These are phyloP conservation scores for Sclerotinia glacialis DNA, from an alignment of 2,329 filamentous ascomycete genomes.

Conservation along the genomic window DNA sequence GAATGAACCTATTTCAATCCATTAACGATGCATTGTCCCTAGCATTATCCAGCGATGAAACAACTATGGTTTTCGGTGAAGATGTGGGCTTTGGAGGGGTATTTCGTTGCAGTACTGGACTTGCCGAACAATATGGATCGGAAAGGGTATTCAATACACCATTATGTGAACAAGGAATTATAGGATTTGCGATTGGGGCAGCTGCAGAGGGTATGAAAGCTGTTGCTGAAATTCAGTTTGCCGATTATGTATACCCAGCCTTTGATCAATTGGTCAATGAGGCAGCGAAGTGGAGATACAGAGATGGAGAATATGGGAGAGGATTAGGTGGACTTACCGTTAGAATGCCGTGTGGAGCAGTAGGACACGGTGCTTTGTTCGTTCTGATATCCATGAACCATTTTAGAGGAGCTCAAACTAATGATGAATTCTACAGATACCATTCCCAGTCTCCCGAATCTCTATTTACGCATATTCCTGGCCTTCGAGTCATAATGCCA, in stretches of 20 bases:
- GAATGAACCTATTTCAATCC: slow-evolving; percentile 90
- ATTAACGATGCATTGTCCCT: slow-evolving; percentile 86
- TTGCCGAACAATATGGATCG: slow-evolving; percentile 81
- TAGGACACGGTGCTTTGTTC: slow-evolving; percentile 68
- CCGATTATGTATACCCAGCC: slow-evolving; percentile 73
- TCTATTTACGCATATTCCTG: slow-evolving; percentile 69
- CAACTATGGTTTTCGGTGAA: slow-evolving; percentile 89
- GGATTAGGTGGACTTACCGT: slow-evolving; percentile 65
- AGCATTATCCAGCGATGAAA: slow-evolving; percentile 78
- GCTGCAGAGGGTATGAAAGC: slow-evolving; percentile 91
- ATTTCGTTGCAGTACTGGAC: slow-evolving; percentile 88
- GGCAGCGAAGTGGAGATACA: slow-evolving; percentile 68
- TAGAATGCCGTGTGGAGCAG: slow-evolving; percentile 68
- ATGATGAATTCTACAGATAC: slow-evolving; percentile 46
- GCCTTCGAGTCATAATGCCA: slow-evolving; percentile 66
- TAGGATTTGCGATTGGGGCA: slow-evolving; percentile 87
- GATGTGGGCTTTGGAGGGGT: slow-evolving; percentile 97
- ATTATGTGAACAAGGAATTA: slow-evolving; percentile 87
- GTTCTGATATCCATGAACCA: slow-evolving; percentile 28
- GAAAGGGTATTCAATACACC: slow-evolving; percentile 97
- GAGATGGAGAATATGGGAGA: slow-evolving; percentile 56
- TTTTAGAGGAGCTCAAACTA: not conserved
- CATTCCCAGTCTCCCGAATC: slow-evolving; percentile 71
- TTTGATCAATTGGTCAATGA: slow-evolving; percentile 79
- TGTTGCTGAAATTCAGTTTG: slow-evolving; percentile 83